Evolutionary conservation across 768 basidiomycete genomes (phyloP), one percentile per base, ranked within the genome.

Genomic region (Hysterangium stoloniferum): DNA sequence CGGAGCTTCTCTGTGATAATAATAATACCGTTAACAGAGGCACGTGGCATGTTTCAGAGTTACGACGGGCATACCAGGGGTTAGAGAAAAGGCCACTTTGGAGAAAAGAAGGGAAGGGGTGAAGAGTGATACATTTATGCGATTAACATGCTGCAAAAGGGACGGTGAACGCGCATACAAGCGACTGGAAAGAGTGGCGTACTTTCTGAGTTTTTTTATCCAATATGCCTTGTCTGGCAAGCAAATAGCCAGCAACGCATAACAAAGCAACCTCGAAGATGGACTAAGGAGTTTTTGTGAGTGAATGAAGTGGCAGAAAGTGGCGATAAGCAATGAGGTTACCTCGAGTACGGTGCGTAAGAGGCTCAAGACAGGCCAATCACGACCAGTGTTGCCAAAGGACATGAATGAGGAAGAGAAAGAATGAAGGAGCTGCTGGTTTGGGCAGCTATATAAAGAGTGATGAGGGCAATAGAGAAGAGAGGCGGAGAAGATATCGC

Each of bases 151-250:
- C 86, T 87, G 59, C 2, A 24, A 8, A 62, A 25, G 12, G 37
- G 35, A 58, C 27, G 61, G 50, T 48, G 19, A 31, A 36, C 40
- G 40, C 43, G 45, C 47, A 20, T 31, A 29, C 20, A 22, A 19
- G 41, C 45, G 35, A 41, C 13, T 33, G 19, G 24, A 33, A 8
- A 22, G 19, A 27, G 3, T 25, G 24, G 19, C 74, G 9, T 32
- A 89, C 90, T 74, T 87, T 89, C 67, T 94, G 93, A 0, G 87
- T 90, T 53, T 77, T 78, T 62, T 91, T 92, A 62, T 97, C 92
- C 15, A 95, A 76, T 38, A 97, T 82, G 22, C 86, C 88, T 25
- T 74, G 74, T 48, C 73, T 65, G 1, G 94, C 89, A 33, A 97
- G 81, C 22, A 82, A 69, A 63, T 86, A 91, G 1, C 92, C 92